Base-by-base conservation (phyloP, 345 rosid genomes). In the Sisymbrium altissimum region DNA sequence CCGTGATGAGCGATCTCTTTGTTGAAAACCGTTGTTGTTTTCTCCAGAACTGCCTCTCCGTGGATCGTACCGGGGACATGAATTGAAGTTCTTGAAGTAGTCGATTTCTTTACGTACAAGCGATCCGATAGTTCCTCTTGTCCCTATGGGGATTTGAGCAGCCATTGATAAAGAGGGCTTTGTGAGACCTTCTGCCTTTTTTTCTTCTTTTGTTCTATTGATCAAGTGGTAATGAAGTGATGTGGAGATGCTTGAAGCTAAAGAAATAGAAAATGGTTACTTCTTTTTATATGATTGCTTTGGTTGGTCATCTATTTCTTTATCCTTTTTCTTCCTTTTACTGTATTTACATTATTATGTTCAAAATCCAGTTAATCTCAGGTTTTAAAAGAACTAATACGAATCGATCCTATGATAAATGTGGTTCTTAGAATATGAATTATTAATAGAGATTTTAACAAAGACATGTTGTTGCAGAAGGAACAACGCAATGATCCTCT, bases 61-160 rank as follows among this genome's bases (percentile, higher is more conserved):
- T 56, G 19, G 54, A 63, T 69, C 70, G 19, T 48, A 65, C 9
- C 25, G 46, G 3, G 55, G 46, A 21, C 61, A 49, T 44, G 81
- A 9, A 6, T 81, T 85, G 23, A 78, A 68, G 75, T 55, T 84
- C 15, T 77, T 81, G 82, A 89, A 90, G 66, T 84, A 84, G 48
- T 92, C 95, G 18, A 93, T 89, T 63, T 93, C 97, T 79, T 81
- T 86, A 76, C 84, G 87, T 3, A 90, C 81, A 38, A 90, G 89
- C 8, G 95, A 86, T 75, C 95, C 98, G 3, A 93, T 83, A 0
- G 92, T 93, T 43, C 98, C 98, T 76, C 84, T 75, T 7, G 95
- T 88, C 55, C 98, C 98, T 33, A 90, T 81, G 7, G 93, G 87
- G 19, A 88, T 81, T 14, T 81, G 97, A 80, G 89, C 64, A 40